Evolutionary conservation across 2,329 filamentous ascomycete genomes (phyloP), one percentile per base, ranked within the genome.

Genomic region (Chaetomium olivaceum): DNA sequence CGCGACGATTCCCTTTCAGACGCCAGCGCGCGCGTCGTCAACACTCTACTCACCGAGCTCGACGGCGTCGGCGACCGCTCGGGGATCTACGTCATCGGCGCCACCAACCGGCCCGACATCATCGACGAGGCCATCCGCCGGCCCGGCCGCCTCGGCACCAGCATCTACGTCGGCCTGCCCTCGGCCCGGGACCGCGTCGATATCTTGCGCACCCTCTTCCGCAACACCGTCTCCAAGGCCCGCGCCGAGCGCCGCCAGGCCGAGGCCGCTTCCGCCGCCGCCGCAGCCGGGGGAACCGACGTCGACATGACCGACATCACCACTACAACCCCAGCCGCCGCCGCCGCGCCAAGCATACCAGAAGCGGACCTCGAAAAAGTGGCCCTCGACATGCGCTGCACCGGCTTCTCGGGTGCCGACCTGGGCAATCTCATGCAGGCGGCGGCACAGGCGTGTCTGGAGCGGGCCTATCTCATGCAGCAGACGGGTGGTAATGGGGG

Each of bases 81-180:
- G 56, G 94, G 94, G 19, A 93, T 99, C 68, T 98, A 95, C 77
- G 90, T 99, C 19, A 92, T 99, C 65, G 95, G 91, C 27, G 95
- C 95, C 0, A 98, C 95, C 2, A 99, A 99, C 77, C 83, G 95
- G 0, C 94, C 94, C 0, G 94, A 98, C 74, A 96, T 97, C 80
- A 98, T 99, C 71, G 95, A 99, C 76, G 89, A 92, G 1, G 95
- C 95, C 1, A 96, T 99, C 87, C 85, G 98, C 12, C 89, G 95
- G 1, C 94, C 95, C 0, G 95, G 95, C 0, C 89, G 95, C 29
- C 83, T 99, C 1, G 94, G 93, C 69, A 94, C 90, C 0, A 86
- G 90, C n/a, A 84, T 98, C 29, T 97, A 94, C 71, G 90, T 99
- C 48, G 93, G 95, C 73, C 80, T 98, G 0, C 95, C 95, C 0